Percentiles rank a stretch among this genome's conserved stretches.
phyloP scores from a whole-genome alignment of 192 early-diverging fungal species.

The Backusella westeae region DNA sequence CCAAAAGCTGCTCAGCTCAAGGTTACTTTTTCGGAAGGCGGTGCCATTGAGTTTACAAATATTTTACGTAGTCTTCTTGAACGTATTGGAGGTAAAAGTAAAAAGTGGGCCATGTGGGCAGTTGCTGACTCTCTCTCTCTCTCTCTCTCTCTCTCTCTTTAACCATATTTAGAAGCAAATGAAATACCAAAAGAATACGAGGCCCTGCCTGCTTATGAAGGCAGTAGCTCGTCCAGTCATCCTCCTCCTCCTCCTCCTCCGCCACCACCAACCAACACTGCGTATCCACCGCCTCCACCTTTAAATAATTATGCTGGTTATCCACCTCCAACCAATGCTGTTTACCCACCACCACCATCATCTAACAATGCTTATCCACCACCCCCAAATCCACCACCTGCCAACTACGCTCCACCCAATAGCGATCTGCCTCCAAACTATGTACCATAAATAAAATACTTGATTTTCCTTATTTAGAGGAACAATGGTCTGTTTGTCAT shows the following conservation, averaged over 20 bases:
- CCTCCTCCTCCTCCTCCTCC: background rate
- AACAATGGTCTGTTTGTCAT: too few species aligned
- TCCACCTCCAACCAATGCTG: background rate
- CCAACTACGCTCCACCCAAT: background rate
- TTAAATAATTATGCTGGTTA: background rate
- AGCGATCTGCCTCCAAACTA: background rate
- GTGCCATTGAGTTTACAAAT: slow-evolving; percentile 53
- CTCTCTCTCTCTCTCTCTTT: background rate
- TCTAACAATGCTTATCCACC: background rate
- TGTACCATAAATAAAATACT: background rate
- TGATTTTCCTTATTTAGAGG: too few species aligned
- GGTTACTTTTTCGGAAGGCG: slow-evolving; percentile 53
- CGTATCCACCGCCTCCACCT: background rate
- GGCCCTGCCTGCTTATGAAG: slow-evolving; percentile 34
- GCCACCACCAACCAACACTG: background rate
- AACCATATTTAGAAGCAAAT: slow-evolving; percentile 20
- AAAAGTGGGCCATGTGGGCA: background rate
- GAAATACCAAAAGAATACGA: slow-evolving; percentile 33
- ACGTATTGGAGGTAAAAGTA: slow-evolving; percentile 32
- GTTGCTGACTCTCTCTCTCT: background rate
- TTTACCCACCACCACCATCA: background rate
- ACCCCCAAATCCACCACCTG: background rate
- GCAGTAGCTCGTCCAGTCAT: background rate
- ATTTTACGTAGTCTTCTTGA: slow-evolving; percentile 30
- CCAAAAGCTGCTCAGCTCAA: slow-evolving; percentile 37